Conservation (phyloP, 148 eudicot species). For the Chenopodium quinoa region DNA sequence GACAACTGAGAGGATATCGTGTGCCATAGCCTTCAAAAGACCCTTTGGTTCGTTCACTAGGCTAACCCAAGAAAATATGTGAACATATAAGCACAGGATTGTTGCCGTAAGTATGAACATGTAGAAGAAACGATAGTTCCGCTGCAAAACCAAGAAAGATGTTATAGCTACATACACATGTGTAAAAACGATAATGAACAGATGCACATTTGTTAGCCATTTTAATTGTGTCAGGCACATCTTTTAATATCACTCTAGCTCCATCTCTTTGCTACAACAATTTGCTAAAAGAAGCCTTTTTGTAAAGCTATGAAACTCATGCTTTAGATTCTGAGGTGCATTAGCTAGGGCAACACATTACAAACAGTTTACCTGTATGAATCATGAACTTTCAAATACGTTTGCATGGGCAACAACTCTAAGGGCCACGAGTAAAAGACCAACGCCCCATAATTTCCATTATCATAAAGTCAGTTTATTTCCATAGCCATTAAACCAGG, state of each 20-base stretch:
- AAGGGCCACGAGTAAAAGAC: too few relatives aligned
- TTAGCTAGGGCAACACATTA: neutral
- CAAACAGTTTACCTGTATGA: neutral
- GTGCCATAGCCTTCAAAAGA: slow-evolving; percentile 55
- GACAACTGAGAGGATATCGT: slow-evolving; percentile 56
- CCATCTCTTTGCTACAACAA: neutral
- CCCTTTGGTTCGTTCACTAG: slow-evolving; percentile 35
- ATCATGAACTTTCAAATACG: neutral
- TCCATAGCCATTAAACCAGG: neutral
- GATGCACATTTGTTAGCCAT: neutral
- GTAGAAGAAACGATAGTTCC: slow-evolving; percentile 85
- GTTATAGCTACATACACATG: neutral
- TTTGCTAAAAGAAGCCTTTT: neutral
- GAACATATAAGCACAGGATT: slow-evolving; percentile 73
- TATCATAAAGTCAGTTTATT: neutral
- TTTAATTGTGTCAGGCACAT: neutral
- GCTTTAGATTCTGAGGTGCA: neutral
- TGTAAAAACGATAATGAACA: neutral
- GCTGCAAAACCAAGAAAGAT: slow-evolving; percentile 49
- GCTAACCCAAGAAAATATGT: slow-evolving; percentile 65
- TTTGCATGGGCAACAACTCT: neutral
- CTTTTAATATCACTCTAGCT: neutral
- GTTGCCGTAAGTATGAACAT: slow-evolving; percentile 76
- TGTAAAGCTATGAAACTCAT: neutral
- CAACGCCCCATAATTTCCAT: neutral